Evolutionary conservation across 2,329 filamentous ascomycete species (phyloP).

Genomic region (Paecilomyces niveus): DNA sequence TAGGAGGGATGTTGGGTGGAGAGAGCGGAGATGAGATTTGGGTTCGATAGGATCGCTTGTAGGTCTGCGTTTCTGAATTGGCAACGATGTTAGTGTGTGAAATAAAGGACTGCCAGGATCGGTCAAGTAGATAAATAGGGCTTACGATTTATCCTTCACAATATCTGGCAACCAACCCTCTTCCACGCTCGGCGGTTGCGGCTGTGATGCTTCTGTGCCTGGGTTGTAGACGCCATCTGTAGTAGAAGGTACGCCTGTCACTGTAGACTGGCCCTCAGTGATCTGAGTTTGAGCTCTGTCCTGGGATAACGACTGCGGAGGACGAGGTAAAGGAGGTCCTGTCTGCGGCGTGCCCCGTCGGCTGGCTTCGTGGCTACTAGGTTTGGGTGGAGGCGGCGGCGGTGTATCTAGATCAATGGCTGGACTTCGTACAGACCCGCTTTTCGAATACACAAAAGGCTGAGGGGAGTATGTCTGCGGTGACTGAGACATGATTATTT

Average conservation of each 20-base stretch:
- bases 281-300: slow-evolving; percentile 17
- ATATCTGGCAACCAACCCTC: slow-evolving; percentile 68
- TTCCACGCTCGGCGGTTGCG: slow-evolving; percentile 41
- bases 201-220: slow-evolving; percentile 11
- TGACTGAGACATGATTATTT: slow-evolving; percentile 18
- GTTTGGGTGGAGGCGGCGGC: slow-evolving; percentile 66
- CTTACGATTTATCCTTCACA: slow-evolving; percentile 75
- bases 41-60: slow-evolving; percentile 68
- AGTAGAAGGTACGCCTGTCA: neutral
- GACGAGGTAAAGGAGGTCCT: slow-evolving; percentile 38
- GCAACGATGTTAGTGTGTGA: neutral
- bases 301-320: slow-evolving; percentile 32
- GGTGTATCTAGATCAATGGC: slow-evolving; percentile 48
- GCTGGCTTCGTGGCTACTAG: slow-evolving; percentile 61
- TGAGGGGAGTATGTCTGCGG: slow-evolving; percentile 17
- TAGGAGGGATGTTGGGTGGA: slow-evolving; percentile 70
- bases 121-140: slow-evolving; percentile 3
- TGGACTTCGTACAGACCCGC: slow-evolving; percentile 13
- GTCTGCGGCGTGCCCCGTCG: slow-evolving; percentile 57
- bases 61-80: slow-evolving; percentile 40
- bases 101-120: slow-evolving; percentile 11
- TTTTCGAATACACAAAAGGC: slow-evolving; percentile 15
- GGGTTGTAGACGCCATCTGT: slow-evolving; percentile 6
- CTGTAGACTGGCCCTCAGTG: neutral
- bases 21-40: slow-evolving; percentile 65